Evolutionary conservation across 1,284 basidiomycete genomes (phyloP).

Genomic region (Ceratobasidium sp.): DNA sequence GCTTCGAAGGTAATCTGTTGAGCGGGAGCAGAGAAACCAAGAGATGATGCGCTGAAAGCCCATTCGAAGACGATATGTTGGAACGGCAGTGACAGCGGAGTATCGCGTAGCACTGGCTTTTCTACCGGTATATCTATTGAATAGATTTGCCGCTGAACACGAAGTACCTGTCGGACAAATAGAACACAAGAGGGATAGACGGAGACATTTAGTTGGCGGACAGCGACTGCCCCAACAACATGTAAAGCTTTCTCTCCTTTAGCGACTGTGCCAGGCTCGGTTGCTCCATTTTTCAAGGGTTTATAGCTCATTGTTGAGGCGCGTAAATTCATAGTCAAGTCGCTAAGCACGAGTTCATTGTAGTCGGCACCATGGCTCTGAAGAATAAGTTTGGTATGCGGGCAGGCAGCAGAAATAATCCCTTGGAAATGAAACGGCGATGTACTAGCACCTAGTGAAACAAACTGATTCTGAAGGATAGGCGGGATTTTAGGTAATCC

Average conservation of each 20-base stretch:
- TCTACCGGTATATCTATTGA: neutral
- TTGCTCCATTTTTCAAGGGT: neutral
- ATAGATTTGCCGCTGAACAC: conserved; percentile 55
- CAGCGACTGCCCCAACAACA: conserved; percentile 32
- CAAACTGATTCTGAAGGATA: conserved; percentile 29
- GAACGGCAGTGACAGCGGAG: conserved; percentile 6
- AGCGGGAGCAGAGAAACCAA: conserved; percentile 41
- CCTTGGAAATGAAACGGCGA: conserved; percentile 24
- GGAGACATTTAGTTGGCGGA: conserved; percentile 58
- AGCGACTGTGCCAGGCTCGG: neutral
- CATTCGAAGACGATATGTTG: conserved; percentile 37
- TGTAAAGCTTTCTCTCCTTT: conserved; percentile 32
- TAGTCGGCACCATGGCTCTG: conserved; percentile 33
- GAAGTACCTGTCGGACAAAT: conserved; percentile 71
- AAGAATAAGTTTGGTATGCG: conserved; percentile 13
- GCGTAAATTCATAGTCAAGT: conserved; percentile 16
- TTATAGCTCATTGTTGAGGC: conserved; percentile 18
- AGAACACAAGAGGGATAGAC: conserved; percentile 73
- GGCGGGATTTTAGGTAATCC: conserved; percentile 15
- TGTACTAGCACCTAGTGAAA: neutral
- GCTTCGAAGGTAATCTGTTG: conserved; percentile 48
- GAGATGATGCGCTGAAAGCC: conserved; percentile 15
- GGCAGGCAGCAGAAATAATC: neutral
- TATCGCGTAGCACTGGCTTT: neutral
- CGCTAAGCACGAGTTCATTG: conserved; percentile 15